A percentile compares a stretch with the other conserved stretches of the same genome.
These are phyloP conservation scores for Anthracocystis panici-leucophaei DNA, from an alignment of 1,284 basidiomycete genomes.

Conservation along the genomic window DNA sequence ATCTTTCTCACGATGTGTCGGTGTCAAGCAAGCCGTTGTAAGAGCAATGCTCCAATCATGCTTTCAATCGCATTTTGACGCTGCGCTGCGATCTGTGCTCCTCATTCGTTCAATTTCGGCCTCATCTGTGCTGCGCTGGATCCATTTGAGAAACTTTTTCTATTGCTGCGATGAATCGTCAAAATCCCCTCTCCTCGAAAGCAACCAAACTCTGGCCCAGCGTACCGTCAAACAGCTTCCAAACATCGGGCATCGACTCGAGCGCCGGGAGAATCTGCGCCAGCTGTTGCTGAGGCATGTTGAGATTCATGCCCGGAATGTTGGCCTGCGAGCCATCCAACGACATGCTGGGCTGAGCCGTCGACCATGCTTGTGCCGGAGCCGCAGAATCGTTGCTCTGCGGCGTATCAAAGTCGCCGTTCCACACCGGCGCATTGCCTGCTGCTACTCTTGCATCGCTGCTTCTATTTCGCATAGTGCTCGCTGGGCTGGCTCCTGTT, in stretches of 20 bases:
- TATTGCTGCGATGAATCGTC: constrained; percentile 9
- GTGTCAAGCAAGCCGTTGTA: background rate
- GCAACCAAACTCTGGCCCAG: constrained; percentile 49
- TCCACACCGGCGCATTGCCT: constrained; percentile 9
- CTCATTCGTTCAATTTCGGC: too few species aligned
- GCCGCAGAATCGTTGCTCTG: constrained; percentile 17
- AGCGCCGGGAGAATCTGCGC: constrained; percentile 46
- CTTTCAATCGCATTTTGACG: too few species aligned
- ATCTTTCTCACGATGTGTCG: background rate
- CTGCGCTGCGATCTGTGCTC: too few species aligned
- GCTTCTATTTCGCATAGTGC: background rate
- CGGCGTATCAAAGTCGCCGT: constrained; percentile 6
- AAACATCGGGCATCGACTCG: constrained; percentile 56
- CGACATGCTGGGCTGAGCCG: constrained; percentile 8
- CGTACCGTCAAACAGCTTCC: constrained; percentile 55
- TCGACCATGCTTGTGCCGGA: constrained; percentile 8
- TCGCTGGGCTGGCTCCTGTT: constrained; percentile 7
- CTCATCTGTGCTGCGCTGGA: background rate
- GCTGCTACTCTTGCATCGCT: constrained; percentile 12
- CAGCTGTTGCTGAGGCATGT: constrained; percentile 50
- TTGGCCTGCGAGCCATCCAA: constrained; percentile 17
- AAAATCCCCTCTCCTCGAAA: constrained; percentile 48
- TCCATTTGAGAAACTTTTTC: background rate
- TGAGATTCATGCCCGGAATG: constrained; percentile 38
- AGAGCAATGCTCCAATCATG: background rate